A percentile compares a stretch with the other conserved stretches of the same genome.
Evolutionary conservation across 805 yeast genomes (phyloP).

Genomic region (Brettanomyces nanus): DNA sequence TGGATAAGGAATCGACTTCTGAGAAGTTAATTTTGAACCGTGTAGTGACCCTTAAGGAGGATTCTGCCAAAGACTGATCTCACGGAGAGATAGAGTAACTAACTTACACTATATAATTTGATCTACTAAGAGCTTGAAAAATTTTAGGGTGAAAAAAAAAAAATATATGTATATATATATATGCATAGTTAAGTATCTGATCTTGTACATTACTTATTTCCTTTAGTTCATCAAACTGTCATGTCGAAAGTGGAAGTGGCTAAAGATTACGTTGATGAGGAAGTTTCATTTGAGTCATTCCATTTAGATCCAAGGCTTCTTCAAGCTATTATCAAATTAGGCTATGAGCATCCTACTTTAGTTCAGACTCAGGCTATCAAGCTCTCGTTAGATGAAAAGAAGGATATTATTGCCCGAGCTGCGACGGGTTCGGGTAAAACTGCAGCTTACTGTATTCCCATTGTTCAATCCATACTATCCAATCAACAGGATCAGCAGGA

Average conservation of each 20-base stretch:
- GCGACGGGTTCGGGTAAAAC: constrained; percentile 96
- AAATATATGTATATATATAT: background rate
- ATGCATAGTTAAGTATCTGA: no score
- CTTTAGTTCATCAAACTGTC: no score
- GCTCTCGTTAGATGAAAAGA: constrained; percentile 78
- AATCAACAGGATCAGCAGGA: constrained; percentile 23
- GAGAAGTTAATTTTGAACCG: constrained; percentile 71
- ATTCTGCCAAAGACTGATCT: constrained; percentile 38
- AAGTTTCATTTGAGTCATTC: constrained; percentile 64
- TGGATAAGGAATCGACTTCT: constrained; percentile 67
- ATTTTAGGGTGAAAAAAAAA: background rate
- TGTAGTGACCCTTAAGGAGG: constrained; percentile 90
- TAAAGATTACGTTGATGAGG: constrained; percentile 63
- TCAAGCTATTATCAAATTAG: constrained; percentile 76
- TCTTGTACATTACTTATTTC: no score
- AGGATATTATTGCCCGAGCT: constrained; percentile 90
- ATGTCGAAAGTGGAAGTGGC: constrained; percentile 41
- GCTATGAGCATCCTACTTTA: constrained; percentile 80
- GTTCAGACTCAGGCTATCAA: constrained; percentile 92
- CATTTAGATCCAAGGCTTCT: constrained; percentile 73
- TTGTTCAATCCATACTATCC: constrained; percentile 64
- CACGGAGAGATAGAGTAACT: no score
- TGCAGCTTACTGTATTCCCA: constrained; percentile 82
- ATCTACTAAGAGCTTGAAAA: background rate
- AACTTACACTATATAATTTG: background rate